Base-by-base conservation (phyloP, 2,329 filamentous ascomycete species). In the Ascocoryne sarcoides region DNA sequence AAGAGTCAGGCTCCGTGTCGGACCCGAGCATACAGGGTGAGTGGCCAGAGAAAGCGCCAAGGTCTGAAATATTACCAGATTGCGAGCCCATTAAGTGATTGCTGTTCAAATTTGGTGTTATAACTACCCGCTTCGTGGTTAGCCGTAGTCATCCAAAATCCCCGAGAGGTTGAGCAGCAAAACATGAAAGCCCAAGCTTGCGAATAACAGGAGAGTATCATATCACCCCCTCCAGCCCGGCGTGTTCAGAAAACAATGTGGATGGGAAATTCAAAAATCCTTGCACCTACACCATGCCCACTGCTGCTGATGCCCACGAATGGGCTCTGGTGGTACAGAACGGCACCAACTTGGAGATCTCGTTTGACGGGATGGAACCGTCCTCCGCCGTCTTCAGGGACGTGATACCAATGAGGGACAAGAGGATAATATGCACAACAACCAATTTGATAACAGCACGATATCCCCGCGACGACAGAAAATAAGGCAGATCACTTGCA, bases 51-150 rank as follows among this genome's bases (percentile, higher is more conserved):
- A 51, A 56, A 40, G 54, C 51, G 48, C 47, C 45, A 45, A 59
- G 44, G 43, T 60, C 55, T 55, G 55, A 54, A 41, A 57, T 51
- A 45, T 57, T 59, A 56, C 51, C 51, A 53, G 56, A 49, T 60
- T 58, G 56, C 44, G 58, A 58, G 54, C 56, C 54, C 58, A 60
- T 61, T 53, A 60, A 59, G 53, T 53, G 52, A 48, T 53, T 51
- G 46, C 54, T 44, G 31, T 49, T 35, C 14, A 38, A 36, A 32
- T 18, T 38, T 21, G 38, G 37, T 37, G 43, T 36, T 19, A 43
- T 43, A 42, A 46, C 37, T 43, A 32, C 26, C 18, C n/a, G 18
- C 16, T 9, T 19, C 8, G 26, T 36, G 36, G 39, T 45, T 44
- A 47, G 39, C 14, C 26, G 31, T 28, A 10, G 26, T 32, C 23